phyloP scores from a whole-genome alignment of 2,329 filamentous ascomycete genomes.

The Metarhizium sp. region DNA sequence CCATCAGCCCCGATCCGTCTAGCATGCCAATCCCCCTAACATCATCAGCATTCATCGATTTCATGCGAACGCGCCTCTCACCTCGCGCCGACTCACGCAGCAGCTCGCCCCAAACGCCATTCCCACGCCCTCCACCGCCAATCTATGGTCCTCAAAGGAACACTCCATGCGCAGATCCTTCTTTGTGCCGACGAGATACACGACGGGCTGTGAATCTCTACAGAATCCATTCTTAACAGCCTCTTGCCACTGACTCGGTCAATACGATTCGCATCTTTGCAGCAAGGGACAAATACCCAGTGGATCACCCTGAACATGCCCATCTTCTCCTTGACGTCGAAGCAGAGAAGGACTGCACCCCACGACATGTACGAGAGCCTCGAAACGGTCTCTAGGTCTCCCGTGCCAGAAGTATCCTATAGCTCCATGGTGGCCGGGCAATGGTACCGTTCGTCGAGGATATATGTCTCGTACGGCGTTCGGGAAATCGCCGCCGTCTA shows the following conservation, averaged over 20 bases:
- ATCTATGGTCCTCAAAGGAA: conserved; percentile 6
- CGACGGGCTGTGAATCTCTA: conserved; percentile 11
- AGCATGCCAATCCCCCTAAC: conserved; percentile 23
- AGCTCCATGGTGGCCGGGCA: conserved; percentile 21
- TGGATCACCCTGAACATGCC: conserved; percentile 24
- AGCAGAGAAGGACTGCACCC: conserved; percentile 30
- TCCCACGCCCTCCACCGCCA: background rate
- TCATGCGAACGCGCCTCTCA: conserved; percentile 8
- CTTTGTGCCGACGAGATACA: conserved; percentile 26
- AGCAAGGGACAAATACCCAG: conserved; percentile 19
- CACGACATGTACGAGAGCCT: conserved; percentile 25
- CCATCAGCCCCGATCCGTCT: conserved; percentile 17
- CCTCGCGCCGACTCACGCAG: conserved; percentile 21
- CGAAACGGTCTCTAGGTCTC: conserved; percentile 25
- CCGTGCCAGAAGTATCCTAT: conserved; percentile 31
- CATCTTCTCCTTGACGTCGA: conserved; percentile 25
- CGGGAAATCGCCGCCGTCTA: conserved; percentile 23
- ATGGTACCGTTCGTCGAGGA: conserved; percentile 16
- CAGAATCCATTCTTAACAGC: background rate
- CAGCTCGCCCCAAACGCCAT: conserved; percentile 13
- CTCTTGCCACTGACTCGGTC: conserved; percentile 15
- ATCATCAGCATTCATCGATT: background rate
- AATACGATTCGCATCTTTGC: background rate
- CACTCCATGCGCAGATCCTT: conserved; percentile 18
- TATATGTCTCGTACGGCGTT: conserved; percentile 26